phyloP scores from a whole-genome alignment of 2,329 filamentous ascomycete species.

The Mycocentrospora acerina region DNA sequence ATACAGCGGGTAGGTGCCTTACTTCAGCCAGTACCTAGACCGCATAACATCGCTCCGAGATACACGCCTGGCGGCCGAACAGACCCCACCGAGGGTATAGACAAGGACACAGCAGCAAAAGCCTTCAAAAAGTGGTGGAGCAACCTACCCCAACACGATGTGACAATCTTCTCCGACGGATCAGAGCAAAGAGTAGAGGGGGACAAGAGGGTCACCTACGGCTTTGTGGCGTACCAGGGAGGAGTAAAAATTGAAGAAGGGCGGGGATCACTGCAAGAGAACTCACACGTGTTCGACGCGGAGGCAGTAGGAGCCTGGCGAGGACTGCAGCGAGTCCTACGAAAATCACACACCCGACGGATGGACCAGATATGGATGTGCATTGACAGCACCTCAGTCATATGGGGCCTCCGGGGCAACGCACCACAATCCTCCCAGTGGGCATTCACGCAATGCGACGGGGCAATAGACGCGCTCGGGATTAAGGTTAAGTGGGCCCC shows the following conservation, averaged over 20 bases:
- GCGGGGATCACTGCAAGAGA: slow-evolving; percentile 1
- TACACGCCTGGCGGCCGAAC: not conserved
- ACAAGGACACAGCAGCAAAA: slow-evolving; percentile 1
- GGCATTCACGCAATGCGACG: slow-evolving; percentile 7
- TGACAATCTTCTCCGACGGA: slow-evolving; percentile 9
- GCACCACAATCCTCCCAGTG: slow-evolving; percentile 3
- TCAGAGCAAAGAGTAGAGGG: slow-evolving; percentile 4
- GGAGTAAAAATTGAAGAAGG: not conserved
- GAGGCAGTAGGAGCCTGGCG: slow-evolving; percentile 5
- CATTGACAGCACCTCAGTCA: slow-evolving; percentile 9
- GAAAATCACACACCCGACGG: not conserved
- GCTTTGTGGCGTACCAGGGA: slow-evolving; percentile 3
- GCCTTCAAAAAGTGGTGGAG: slow-evolving; percentile 1
- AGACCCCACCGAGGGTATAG: not conserved
- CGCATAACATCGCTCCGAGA: not conserved
- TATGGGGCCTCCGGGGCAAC: slow-evolving; percentile 5
- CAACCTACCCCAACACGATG: not conserved
- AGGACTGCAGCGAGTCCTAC: not conserved
- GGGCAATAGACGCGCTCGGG: slow-evolving; percentile 1
- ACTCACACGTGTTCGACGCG: slow-evolving; percentile 4
- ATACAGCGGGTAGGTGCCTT: not conserved
- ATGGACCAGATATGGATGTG: slow-evolving; percentile 2
- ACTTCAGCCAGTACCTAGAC: not conserved
- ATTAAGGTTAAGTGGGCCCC: slow-evolving; percentile 1
- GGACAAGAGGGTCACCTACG: slow-evolving; percentile 3